Base-by-base conservation (phyloP, 495 filamentous ascomycete species). In the Apiosordaria backusii region DNA sequence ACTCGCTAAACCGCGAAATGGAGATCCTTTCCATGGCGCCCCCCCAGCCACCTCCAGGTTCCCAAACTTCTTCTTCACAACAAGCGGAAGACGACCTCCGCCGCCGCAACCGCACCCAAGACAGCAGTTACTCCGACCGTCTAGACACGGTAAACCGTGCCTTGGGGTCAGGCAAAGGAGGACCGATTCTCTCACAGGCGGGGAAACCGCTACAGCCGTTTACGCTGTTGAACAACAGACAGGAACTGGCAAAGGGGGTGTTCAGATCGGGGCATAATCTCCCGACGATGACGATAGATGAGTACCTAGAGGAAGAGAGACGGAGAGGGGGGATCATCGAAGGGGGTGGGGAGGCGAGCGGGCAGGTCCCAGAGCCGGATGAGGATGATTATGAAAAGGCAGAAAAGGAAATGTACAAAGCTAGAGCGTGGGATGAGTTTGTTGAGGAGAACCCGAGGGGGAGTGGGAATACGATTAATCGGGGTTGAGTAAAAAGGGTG, bases 261-360 rank as follows among this genome's bases (percentile, higher is more conserved):
- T 99, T 99, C 76, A 85, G 89, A 62, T 86, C 93, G 2, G 90
- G 93, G 7, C 95, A 99, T 75, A 97, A 90, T 76, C 79, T 99
- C 53, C 95, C 95, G 9, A 98, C 96, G 0, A 98, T 98, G 95
- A 91, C 87, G 0, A 98, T 99, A 66, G 96, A 99, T 68, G 95
- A 99, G 77, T 98, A 98, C 73, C 80, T 99, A 18, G 94, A 94
- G 57, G 95, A 99, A 79, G 95, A 99, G 76, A 82, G 88, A 66
- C 82, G 85, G 67, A 81, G 90, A 73, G 96, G 96, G 9, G 92
- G 92, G n/a, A 90, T 99, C 23, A 89, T 97, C 62, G 89, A 97
- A 74, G 93, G 93, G 27, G 95, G 95, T 53, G 91, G 90, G n/a
- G 88, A 90, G 72, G 85, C 90, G 68, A 92, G 89, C 62, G 85